These are phyloP conservation scores for Metschnikowia hibisci DNA, from an alignment of 805 yeast species.

Conservation along the genomic window DNA sequence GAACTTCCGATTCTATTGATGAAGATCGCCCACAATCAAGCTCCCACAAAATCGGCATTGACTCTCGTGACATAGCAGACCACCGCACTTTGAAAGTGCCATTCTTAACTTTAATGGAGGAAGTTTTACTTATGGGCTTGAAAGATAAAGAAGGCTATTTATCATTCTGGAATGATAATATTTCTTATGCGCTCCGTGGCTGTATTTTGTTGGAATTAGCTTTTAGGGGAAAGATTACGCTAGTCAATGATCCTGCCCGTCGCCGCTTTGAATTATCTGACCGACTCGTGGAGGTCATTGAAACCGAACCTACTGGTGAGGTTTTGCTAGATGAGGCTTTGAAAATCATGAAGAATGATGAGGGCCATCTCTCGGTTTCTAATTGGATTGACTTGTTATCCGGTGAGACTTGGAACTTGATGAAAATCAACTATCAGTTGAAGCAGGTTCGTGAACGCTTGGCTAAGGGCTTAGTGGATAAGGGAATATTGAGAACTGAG, in stretches of 20 bases:
- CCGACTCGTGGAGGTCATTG: slow-evolving; percentile 81
- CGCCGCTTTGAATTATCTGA: slow-evolving; percentile 85
- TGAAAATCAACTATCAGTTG: slow-evolving; percentile 91
- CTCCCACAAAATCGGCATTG: slow-evolving; percentile 73
- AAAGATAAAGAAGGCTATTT: slow-evolving; percentile 95
- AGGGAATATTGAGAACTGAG: slow-evolving; percentile 94
- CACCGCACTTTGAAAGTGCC: slow-evolving; percentile 50
- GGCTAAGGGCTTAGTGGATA: slow-evolving; percentile 95
- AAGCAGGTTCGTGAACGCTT: slow-evolving; percentile 96
- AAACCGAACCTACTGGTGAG: slow-evolving; percentile 88
- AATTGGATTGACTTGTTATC: slow-evolving; percentile 92
- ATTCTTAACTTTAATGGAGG: slow-evolving; percentile 89
- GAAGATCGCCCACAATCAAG: slow-evolving; percentile 11
- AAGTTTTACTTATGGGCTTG: slow-evolving; percentile 86
- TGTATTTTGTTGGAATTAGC: slow-evolving; percentile 91
- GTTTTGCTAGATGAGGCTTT: slow-evolving; percentile 91
- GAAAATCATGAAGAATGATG: slow-evolving; percentile 82
- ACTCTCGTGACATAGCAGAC: slow-evolving; percentile 61
- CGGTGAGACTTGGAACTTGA: slow-evolving; percentile 96
- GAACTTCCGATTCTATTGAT: slow-evolving; percentile 25
- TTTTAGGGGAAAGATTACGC: slow-evolving; percentile 79
- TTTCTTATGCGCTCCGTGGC: slow-evolving; percentile 93
- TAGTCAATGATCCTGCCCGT: slow-evolving; percentile 90
- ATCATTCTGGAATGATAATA: slow-evolving; percentile 97
- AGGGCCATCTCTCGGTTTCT: slow-evolving; percentile 69